phyloP scores from a whole-genome alignment of 352 stramenopile genomes.

The Phytophthora quininea region DNA sequence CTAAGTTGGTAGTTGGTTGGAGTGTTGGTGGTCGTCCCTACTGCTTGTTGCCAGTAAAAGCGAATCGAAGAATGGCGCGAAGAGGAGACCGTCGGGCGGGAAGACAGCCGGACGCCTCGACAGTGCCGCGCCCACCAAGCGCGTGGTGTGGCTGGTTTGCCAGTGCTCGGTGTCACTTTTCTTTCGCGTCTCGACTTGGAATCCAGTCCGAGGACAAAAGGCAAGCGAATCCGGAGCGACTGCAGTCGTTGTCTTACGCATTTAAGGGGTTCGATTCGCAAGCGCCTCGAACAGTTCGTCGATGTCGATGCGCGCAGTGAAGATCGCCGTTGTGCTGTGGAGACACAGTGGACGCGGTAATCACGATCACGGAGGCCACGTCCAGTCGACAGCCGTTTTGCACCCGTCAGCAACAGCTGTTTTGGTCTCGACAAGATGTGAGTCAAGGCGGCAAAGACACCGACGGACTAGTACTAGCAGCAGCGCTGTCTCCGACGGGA shows the following conservation, averaged over 20 bases:
- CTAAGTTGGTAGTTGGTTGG: not conserved
- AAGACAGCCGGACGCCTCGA: no score
- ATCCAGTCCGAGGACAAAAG: no score
- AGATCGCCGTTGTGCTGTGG: no score
- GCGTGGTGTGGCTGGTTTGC: not conserved
- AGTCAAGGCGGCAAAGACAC: not conserved
- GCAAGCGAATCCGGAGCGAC: no score
- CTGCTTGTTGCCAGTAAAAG: constrained; percentile 1
- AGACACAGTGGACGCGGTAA: not conserved
- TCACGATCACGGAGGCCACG: not conserved
- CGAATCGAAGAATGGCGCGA: constrained; percentile 19
- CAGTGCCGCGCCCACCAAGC: not conserved
- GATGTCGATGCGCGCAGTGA: no score
- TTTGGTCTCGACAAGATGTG: not conserved
- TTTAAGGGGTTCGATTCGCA: no score
- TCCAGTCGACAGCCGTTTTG: not conserved
- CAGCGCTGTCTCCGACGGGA: no score
- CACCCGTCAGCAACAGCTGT: not conserved
- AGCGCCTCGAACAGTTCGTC: no score
- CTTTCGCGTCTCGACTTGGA: no score
- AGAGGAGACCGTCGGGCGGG: constrained; percentile 1
- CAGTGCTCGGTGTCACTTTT: not conserved
- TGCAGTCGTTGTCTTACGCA: no score
- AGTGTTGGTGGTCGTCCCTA: constrained; percentile 1
- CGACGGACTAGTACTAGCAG: not conserved